These are phyloP conservation scores for Madurella mycetomatis DNA, from an alignment of 2,329 filamentous ascomycete species.

Conservation along the genomic window DNA sequence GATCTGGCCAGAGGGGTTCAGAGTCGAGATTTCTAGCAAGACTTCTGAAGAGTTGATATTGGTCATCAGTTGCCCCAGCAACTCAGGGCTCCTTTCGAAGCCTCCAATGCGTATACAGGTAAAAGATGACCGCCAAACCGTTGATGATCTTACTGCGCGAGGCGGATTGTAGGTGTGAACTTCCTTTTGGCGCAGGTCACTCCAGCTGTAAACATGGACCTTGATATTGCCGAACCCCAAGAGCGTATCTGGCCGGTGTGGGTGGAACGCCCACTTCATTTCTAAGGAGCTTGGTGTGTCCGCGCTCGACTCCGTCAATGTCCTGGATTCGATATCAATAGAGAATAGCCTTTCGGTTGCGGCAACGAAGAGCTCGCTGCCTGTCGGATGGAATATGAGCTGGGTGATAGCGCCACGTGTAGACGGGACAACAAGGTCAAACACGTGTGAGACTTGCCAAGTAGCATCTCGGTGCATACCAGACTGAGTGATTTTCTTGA, in stretches of 20 bases:
- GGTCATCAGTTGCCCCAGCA: neutral
- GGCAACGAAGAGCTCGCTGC: neutral
- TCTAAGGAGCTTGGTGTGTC: neutral
- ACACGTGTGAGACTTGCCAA: slow-evolving; percentile 2
- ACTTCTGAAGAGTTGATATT: neutral
- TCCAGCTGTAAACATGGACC: neutral
- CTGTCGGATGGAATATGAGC: slow-evolving; percentile 6
- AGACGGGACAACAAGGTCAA: neutral
- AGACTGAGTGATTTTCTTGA: neutral
- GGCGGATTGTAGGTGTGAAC: neutral
- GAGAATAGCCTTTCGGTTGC: neutral
- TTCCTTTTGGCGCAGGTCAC: neutral
- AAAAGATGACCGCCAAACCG: neutral
- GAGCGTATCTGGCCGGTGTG: slow-evolving; percentile 1
- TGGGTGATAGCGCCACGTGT: slow-evolving; percentile 1
- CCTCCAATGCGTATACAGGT: neutral
- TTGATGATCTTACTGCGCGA: neutral
- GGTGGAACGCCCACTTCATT: slow-evolving; percentile 6
- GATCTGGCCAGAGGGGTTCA: neutral
- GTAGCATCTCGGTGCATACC: neutral
- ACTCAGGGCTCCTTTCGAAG: neutral
- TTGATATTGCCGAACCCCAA: slow-evolving; percentile 1
- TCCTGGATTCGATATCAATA: neutral
- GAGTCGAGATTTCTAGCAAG: neutral
- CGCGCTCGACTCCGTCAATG: neutral